These are phyloP conservation scores for Dipteronia dyeriana DNA, from an alignment of 345 rosid species.

Conservation along the genomic window DNA sequence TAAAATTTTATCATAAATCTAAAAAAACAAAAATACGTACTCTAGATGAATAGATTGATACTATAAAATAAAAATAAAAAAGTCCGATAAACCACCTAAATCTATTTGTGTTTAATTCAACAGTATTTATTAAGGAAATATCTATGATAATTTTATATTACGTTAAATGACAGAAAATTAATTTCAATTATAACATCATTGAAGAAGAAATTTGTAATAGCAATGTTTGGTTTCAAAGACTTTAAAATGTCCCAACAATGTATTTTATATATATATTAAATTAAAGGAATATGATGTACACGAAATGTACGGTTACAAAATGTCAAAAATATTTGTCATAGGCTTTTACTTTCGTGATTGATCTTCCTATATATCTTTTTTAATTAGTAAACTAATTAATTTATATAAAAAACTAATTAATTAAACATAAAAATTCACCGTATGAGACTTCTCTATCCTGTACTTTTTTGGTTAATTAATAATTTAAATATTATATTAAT, in stretches of 20 bases:
- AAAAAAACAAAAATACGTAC: too few relatives aligned
- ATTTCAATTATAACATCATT: slow-evolving; percentile 10
- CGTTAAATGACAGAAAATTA: background rate
- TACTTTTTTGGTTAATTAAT: background rate
- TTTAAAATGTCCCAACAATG: slow-evolving; percentile 2
- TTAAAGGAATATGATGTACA: background rate
- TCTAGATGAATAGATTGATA: too few relatives aligned
- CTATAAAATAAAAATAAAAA: too few relatives aligned
- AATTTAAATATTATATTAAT: background rate
- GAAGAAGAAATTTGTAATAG: background rate
- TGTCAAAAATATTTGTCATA: slow-evolving; percentile 9
- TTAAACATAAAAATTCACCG: background rate
- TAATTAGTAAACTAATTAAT: background rate
- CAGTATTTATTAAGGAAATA: background rate
- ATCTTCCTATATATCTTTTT: background rate
- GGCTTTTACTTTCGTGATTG: background rate
- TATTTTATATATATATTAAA: background rate
- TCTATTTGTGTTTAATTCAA: background rate
- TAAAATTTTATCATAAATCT: background rate
- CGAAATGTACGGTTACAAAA: background rate
- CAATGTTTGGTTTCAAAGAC: background rate
- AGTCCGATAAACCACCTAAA: background rate
- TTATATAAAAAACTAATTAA: too few relatives aligned
- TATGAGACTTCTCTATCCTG: background rate
- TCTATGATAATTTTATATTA: background rate